Percentiles rank a stretch among this genome's conserved stretches.
phyloP scores from a whole-genome alignment of 495 filamentous ascomycete species.

The Aspergillus panamensis region DNA sequence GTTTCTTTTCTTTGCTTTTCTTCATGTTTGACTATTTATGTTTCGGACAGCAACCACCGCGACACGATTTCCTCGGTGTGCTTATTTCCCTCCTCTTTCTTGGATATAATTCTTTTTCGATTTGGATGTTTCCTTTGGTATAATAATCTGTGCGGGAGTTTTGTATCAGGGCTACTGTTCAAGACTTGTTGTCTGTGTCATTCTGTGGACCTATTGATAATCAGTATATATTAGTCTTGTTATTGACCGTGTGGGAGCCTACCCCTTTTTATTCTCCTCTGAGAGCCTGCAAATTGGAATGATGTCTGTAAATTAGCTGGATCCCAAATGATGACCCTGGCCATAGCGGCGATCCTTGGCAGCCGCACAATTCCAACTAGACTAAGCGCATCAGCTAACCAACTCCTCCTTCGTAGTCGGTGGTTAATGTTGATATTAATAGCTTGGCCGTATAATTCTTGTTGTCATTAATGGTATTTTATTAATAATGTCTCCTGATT shows the following conservation, averaged over 20 bases:
- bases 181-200: neutral
- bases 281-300: no score
- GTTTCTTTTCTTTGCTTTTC: conserved; percentile 1
- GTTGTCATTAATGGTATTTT: neutral
- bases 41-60: neutral
- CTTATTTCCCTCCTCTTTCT: neutral
- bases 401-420: neutral
- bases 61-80: conserved; percentile 4
- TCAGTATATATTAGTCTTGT: no score
- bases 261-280: no score
- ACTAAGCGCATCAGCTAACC: neutral
- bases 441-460: no score
- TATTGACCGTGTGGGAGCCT: no score
- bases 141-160: conserved; percentile 2
- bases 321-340: conserved; percentile 11
- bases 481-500: neutral
- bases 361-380: neutral
- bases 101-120: conserved; percentile 8
- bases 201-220: neutral
- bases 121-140: conserved; percentile 1
- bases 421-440: no score
- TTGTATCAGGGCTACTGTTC: neutral
- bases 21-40: neutral
- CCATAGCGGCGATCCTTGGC: conserved; percentile 10
- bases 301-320: neutral